These are phyloP conservation scores for Iberis amara DNA, from an alignment of 441 rosid genomes.

Conservation along the genomic window DNA sequence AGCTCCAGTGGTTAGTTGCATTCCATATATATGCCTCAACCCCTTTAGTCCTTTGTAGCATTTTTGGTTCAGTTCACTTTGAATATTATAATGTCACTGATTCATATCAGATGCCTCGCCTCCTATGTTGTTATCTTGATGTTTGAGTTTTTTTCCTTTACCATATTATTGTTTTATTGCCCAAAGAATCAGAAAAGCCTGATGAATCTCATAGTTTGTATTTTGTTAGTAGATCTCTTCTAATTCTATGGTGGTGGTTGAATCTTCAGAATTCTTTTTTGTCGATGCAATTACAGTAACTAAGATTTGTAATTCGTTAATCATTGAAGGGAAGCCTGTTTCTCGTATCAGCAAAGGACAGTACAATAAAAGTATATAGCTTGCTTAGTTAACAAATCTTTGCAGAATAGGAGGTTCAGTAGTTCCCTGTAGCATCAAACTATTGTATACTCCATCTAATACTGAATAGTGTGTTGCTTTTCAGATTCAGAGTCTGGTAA, in stretches of 20 bases:
- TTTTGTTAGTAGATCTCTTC: not conserved
- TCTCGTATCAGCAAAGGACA: not conserved
- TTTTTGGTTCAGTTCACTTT: conserved; percentile 5
- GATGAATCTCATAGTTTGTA: not conserved
- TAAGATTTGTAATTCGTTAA: not conserved
- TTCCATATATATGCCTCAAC: conserved; percentile 4
- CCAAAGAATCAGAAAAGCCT: not conserved
- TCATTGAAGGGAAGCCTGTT: not conserved
- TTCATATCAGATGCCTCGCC: not conserved
- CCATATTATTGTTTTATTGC: conserved; percentile 2
- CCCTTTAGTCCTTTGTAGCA: conserved; percentile 2
- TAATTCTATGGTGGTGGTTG: not conserved
- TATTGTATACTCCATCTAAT: not conserved
- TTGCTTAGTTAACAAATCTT: not conserved
- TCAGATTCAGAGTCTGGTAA: conserved; percentile 55
- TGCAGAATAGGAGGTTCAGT: conserved; percentile 1
- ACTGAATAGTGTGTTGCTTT: conserved; percentile 20
- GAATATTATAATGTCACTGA: not conserved
- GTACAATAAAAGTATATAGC: not conserved
- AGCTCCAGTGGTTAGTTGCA: conserved; percentile 47
- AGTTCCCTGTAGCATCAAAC: conserved; percentile 5
- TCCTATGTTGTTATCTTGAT: conserved; percentile 13
- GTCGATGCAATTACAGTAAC: not conserved
- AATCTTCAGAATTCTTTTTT: no score
- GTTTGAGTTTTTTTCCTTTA: not conserved